Conservation (phyloP, 495 filamentous ascomycete genomes). For the Recurvomyces mirabilis region DNA sequence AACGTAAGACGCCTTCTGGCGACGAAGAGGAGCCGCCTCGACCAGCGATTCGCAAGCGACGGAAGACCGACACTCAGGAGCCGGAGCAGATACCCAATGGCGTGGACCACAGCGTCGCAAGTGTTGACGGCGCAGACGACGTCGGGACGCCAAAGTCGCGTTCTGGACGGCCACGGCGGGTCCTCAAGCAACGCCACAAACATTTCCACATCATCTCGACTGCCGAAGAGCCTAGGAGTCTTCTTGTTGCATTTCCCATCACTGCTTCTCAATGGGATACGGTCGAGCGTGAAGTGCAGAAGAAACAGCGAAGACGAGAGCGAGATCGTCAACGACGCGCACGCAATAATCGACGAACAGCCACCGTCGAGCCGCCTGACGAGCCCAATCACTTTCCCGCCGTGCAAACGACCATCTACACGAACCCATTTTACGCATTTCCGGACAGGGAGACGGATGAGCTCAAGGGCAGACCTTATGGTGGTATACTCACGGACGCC, state of each 20-base stretch:
- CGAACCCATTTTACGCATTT: slow-evolving; percentile 68
- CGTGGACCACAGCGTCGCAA: background rate
- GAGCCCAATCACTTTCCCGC: slow-evolving; percentile 37
- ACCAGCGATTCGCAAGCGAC: slow-evolving; percentile 29
- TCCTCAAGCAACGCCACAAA: slow-evolving; percentile 14
- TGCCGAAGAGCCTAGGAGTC: slow-evolving; percentile 29
- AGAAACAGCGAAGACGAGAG: slow-evolving; percentile 36
- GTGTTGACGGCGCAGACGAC: slow-evolving; percentile 12
- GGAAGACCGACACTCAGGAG: slow-evolving; percentile 9
- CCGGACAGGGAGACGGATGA: slow-evolving; percentile 82
- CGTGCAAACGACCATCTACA: slow-evolving; percentile 43
- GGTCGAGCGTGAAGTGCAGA: slow-evolving; percentile 43
- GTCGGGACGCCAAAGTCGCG: slow-evolving; percentile 16
- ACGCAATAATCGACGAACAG: slow-evolving; percentile 21
- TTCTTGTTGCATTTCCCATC: slow-evolving; percentile 50
- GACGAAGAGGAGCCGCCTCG: slow-evolving; percentile 38
- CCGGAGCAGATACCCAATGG: slow-evolving; percentile 2
- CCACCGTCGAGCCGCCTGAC: slow-evolving; percentile 23
- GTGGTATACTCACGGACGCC: slow-evolving; percentile 76
- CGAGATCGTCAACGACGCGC: slow-evolving; percentile 29
- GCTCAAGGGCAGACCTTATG: slow-evolving; percentile 84
- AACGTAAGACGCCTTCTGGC: slow-evolving; percentile 59
- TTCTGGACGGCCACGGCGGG: slow-evolving; percentile 16
- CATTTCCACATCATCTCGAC: slow-evolving; percentile 5
- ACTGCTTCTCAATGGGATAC: slow-evolving; percentile 46